Base-by-base conservation (phyloP, 2,329 filamentous ascomycete species). In the Pseudophaeomoniella oleicola region DNA sequence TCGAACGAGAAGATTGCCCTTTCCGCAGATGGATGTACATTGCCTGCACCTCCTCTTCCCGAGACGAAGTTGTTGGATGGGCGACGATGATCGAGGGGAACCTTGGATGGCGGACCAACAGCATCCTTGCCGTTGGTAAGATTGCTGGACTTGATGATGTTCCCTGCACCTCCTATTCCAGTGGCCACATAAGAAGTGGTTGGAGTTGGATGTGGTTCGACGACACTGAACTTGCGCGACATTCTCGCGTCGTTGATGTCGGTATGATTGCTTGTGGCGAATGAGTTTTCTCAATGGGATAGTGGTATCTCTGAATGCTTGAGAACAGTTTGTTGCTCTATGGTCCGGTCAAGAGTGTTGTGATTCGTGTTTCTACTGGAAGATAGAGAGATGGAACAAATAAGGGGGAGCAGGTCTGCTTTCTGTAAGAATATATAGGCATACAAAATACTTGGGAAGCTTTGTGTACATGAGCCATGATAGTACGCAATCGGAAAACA, bases 1-100 rank as follows among this genome's bases (percentile, higher is more conserved):
- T 78, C 74, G 57, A 78, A 78, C 55, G 67, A 70, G 64, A 78
- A 78, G 53, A 78, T 75, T 50, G 69, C 64, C 30, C 71, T 64
- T 46, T 77, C 68, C 42, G 41, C 34, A 16, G n/a, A 13, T 6
- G 49, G 55, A 57, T 68, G 63, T 43, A 72, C 58, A 50, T 73
- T 74, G 43, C 70, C 70, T 12, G 66, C 66, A 32, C 70, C 69
- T 37, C 71, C 71, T 34, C 69, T 66, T 39, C 70, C 69, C 22
- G 62, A 57, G 18, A 48, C 57, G 54, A 57, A 63, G 35, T 52
- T 52, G 17, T 49, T 37, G 46, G 64, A 49, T 40, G 53, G 36
- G 37, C 61, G 63, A 42, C 64, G 45, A n/a, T 60, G 50, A 34
- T 54, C 51, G 30, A 57, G 47, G 48, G 51, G 42, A 34, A 59